Base-by-base conservation (phyloP, 2,329 filamentous ascomycete genomes). In the Emmonsiellopsis sp. region DNA sequence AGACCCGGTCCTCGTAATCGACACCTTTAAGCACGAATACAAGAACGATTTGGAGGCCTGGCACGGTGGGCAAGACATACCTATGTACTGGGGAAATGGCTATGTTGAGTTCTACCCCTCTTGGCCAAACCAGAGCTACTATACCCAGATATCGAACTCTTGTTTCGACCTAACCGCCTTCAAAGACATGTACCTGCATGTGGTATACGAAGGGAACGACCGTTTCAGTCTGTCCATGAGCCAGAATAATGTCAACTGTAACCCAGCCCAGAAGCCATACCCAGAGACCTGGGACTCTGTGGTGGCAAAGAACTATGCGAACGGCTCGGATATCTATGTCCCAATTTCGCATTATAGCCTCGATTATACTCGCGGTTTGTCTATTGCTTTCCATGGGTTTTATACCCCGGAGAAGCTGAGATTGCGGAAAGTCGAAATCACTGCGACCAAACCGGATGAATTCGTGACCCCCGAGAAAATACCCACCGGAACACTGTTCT, bases 281-380 rank as follows among this genome's bases (percentile, higher is more conserved):
- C 84, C 84, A 0, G 81, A 81, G 63, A 86, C 83, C 0, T 84
- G 83, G 75, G 84, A 87, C 63, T 83, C 81, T 0, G 71, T 86
- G 14, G 82, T 86, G 64, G 83, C 83, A 1, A 71, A 74, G 3
- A 77, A 83, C 44, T 87, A 87, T 63, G 68, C 74, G 0, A 74
- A 71, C 52, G 67, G 66, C 17, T 64, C 69, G 0, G 77, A 85
- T 61, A 82, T 87, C 56, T 87, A 85, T 67, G 78, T 87, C 47
- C 84, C 84, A 1, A 71, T 87, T 34, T 77, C 71, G 44, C 84
- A 87, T 67, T 87, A 87, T 71, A 75, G 77, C 58, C 76, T 87
- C 60, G 72, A 85, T 61, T 74, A 79, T 3, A 73, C 69, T 10
- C 75, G 79, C 4, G 71, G 74, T 2, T 72, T 84, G 27, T 82